These are phyloP conservation scores for Elsinoe ampelina DNA, from an alignment of 2,329 filamentous ascomycete genomes.

Conservation along the genomic window DNA sequence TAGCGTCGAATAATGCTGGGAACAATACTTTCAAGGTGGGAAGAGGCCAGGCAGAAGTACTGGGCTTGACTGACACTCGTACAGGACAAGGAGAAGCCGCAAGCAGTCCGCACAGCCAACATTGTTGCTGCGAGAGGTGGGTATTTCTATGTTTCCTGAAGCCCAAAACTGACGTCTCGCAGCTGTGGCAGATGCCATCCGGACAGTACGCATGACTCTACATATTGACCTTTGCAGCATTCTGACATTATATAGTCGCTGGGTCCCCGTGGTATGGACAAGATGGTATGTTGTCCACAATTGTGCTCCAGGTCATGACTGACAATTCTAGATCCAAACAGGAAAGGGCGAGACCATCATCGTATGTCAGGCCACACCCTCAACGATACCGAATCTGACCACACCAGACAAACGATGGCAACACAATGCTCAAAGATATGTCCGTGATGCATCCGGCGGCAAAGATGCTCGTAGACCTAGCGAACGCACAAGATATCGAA, in stretches of 20 bases:
- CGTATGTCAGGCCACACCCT: slow-evolving; percentile 30
- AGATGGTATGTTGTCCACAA: slow-evolving; percentile 54
- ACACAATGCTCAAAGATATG: slow-evolving; percentile 99
- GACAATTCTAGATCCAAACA: slow-evolving; percentile 62
- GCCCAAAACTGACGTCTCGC: slow-evolving; percentile 21
- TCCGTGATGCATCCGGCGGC: slow-evolving; percentile 98
- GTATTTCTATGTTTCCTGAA: slow-evolving; percentile 20
- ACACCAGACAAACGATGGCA: slow-evolving; percentile 80
- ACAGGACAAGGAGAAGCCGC: slow-evolving; percentile 91
- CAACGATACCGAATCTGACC: slow-evolving; percentile 22
- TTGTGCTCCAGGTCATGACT: slow-evolving; percentile 18
- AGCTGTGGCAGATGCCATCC: slow-evolving; percentile 96
- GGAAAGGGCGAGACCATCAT: slow-evolving; percentile 97
- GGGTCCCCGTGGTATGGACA: slow-evolving; percentile 95
- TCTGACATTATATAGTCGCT: slow-evolving; percentile 50
- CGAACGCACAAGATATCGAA: slow-evolving; percentile 94
- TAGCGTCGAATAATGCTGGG: slow-evolving; percentile 40
- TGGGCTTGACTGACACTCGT: slow-evolving; percentile 1
- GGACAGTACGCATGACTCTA: slow-evolving; percentile 51
- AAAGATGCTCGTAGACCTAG: slow-evolving; percentile 97
- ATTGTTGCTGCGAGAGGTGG: slow-evolving; percentile 92
- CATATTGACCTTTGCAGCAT: background rate
- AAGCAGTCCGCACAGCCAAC: slow-evolving; percentile 91
- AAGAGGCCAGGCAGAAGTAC: slow-evolving; percentile 1
- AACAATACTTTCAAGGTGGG: slow-evolving; percentile 59